These are phyloP conservation scores for Plasmodium vivax DNA, from an alignment of 169 alveolate species.

Conservation along the genomic window DNA sequence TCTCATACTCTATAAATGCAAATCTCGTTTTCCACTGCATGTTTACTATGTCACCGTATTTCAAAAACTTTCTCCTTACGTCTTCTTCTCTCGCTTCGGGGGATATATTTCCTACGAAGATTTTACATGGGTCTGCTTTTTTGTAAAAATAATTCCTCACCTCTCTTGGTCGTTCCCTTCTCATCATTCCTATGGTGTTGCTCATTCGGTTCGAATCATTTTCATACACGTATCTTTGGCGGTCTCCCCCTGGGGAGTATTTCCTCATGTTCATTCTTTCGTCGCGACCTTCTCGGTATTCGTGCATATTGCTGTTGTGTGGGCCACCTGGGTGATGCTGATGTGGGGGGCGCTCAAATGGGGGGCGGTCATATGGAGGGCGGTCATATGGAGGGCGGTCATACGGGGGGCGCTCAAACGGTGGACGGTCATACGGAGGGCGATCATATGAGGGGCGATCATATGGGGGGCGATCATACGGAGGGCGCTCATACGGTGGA, in stretches of 20 bases:
- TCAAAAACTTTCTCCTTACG: conserved; percentile 80
- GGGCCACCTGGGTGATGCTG: not conserved
- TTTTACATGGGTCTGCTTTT: conserved; percentile 79
- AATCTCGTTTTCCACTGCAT: conserved; percentile 86
- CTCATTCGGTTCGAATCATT: conserved; percentile 18
- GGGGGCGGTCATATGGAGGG: not conserved
- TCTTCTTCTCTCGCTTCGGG: conserved; percentile 88
- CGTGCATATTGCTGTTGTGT: not conserved
- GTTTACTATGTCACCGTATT: conserved; percentile 85
- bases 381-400: not conserved
- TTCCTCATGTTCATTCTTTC: conserved; percentile 43
- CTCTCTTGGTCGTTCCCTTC: conserved; percentile 42
- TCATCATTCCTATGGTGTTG: conserved; percentile 11
- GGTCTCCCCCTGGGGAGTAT: conserved; percentile 20
- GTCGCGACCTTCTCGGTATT: conserved; percentile 9
- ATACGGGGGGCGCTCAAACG: not conserved
- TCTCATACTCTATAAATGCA: conserved; percentile 87
- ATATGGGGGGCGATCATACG: not conserved
- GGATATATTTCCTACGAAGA: conserved; percentile 88
- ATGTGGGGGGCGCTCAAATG: not conserved
- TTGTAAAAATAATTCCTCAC: conserved; percentile 27
- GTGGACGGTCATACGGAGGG: not conserved
- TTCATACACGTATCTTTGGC: conserved; percentile 1
- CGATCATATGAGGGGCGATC: not conserved
- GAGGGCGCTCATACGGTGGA: not conserved